Evolutionary conservation across 495 filamentous ascomycete species (phyloP), one percentile per base, ranked within the genome.

Genomic region (Penicillium salamii): DNA sequence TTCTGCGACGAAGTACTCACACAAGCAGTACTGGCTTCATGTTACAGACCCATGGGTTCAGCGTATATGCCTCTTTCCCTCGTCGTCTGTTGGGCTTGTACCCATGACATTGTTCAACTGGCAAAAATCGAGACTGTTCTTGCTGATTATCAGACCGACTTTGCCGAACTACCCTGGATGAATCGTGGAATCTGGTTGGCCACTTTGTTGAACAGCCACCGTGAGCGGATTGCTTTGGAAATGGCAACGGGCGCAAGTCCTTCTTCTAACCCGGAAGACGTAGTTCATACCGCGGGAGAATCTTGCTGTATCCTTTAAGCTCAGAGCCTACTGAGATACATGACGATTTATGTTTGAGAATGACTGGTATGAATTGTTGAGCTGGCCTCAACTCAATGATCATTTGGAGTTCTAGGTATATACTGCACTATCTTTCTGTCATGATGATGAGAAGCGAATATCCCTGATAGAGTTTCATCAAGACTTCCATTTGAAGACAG

Each of bases 161-260:
- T 57, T 44, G 18, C 51, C 3, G 42, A 45, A 13, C 26, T 46
- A 2, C 47, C 29, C 4, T 61, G 54, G 58, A 35, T 57, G 5
- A 35, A 26, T 78, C 73, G 9, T 74, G 59, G 61, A 77, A 13
- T 19, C 0, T 50, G 47, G 38, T 17, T 50, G 14, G 15, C 18
- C 5, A 34, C 20, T 26, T 26, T 20, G 1, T 36, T 50, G 75
- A 42, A 52, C 54, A 17, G 71, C 72, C 51, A 78, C 71, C 42
- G 47, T 3, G 28, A 23, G 31, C 17, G 47, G 18, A 14, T 42
- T 41, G 7, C 66, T 58, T 28, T 33, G 12, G 12, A 32, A 32
- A 32, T 32, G 29, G 29, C 23, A 26, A 8, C 4, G 8, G 23
- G 23, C 8, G 13, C 40, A 19, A 5, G 6, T 6, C 11, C 21